Base-by-base conservation (phyloP, 2,329 filamentous ascomycete genomes). In the Fusarium palustre region DNA sequence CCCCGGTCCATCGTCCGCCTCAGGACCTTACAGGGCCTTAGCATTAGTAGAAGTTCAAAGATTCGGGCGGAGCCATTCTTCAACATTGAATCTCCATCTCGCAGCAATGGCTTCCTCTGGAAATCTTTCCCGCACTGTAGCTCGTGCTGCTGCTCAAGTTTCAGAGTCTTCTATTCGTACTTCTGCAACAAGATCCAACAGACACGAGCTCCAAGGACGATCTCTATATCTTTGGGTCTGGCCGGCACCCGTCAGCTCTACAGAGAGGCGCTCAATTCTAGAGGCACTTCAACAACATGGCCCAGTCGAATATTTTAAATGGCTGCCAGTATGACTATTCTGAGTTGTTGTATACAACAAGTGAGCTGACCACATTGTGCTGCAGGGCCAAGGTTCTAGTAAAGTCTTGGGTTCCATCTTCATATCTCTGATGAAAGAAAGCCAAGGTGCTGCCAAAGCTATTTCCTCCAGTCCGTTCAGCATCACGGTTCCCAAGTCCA, bases 251-350 rank as follows among this genome's bases (percentile, higher is more conserved):
- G 71, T 78, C n/a, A 84, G 68, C 47, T 83, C 89, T 68, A 80
- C 81, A 31, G 86, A 89, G 76, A 84, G 87, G 9, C 84, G 86
- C 25, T 85, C 86, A 10, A 80, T 89, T 22, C 77, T 89, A 34
- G 82, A 83, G 43, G 80, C 83, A 30, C 78, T 89, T 24, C 82
- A 87, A 76, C 79, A 80, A 56, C 79, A 84, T 68, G 84, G 83
- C 57, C 76, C 79, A 3, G 80, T 88, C 45, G 84, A 88, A 41
- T 78, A 84, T 36, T 89, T 89, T 75, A 85, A 83, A 77, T 54
- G 57, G 39, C 42, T 68, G 13, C 69, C 74, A 41, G 64, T 69
- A 72, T 33, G 66, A 16, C 46, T 53, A 39, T 31, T 39, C 31
- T 30, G 15, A 41, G 28, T 31, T n/a, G 39, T 22, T 8, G 25